phyloP scores from a whole-genome alignment of 768 basidiomycete species.

The Pisolithus marmoratus region DNA sequence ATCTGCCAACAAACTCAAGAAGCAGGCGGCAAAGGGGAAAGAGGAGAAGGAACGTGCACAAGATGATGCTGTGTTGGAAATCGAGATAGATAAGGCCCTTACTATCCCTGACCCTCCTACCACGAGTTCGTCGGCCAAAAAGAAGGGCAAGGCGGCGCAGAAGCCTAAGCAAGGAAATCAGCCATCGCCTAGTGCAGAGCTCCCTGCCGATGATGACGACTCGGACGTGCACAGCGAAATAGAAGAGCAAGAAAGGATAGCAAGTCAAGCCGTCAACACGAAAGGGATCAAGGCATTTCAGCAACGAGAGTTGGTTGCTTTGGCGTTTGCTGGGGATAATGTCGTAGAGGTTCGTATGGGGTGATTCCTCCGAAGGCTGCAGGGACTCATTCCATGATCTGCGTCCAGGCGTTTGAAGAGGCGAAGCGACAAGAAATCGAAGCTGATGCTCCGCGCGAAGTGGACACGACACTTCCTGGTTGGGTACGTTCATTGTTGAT shows the following conservation, averaged over 20 bases:
- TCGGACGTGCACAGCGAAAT: conserved; percentile 60
- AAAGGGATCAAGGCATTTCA: conserved; percentile 62
- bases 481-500: conserved; percentile 66
- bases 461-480: conserved; percentile 89
- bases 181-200: neutral
- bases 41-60: conserved; percentile 53
- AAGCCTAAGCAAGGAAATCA: neutral
- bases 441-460: conserved; percentile 78
- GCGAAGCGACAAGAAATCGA: conserved; percentile 79
- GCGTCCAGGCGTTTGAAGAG: conserved; percentile 72
- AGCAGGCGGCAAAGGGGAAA: conserved; percentile 48
- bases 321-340: conserved; percentile 96
- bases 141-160: conserved; percentile 13
- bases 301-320: conserved; percentile 88
- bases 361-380: neutral
- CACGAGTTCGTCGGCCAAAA: neutral
- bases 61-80: conserved; percentile 79
- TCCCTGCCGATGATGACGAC: conserved; percentile 33
- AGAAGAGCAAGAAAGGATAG: conserved; percentile 57
- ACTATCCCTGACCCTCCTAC: conserved; percentile 10
- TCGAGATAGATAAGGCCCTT: conserved; percentile 35
- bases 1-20: conserved; percentile 71
- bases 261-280: conserved; percentile 35
- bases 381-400: neutral
- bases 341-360: conserved; percentile 68